Evolutionary conservation across 257 asterid genomes (phyloP), one percentile per base, ranked within the genome.

Genomic region (Apocynum venetum): DNA sequence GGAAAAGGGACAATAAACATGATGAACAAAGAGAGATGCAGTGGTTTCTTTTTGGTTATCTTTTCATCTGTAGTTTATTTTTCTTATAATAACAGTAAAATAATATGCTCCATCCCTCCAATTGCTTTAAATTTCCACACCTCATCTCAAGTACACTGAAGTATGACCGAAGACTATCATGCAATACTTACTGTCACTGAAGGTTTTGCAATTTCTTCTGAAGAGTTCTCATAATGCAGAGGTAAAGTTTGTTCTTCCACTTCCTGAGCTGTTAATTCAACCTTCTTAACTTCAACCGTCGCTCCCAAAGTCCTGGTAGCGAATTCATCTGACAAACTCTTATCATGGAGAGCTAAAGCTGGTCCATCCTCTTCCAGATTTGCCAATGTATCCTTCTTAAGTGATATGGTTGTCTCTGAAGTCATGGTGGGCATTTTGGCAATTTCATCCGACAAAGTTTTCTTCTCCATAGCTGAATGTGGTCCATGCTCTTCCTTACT

Each of bases 181-280:
- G 17, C 63, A 59, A 31, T 51, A 67, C 78, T 77, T 66, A 77
- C 84, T 0, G 59, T 56, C n/a, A 43, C 63, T 46, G 70, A 76
- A 81, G 72, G 76, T 55, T 51, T 49, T 81, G 52, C 75, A 13
- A 35, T 72, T 73, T 81, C 70, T 46, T 66, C 57, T 46, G 56
- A 35, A n/a, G 15, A 43, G 73, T 25, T 41, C 31, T 55, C 36
- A 36, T 64, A 73, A 6, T 57, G 36, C 48, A 6, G 47, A n/a
- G 71, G 72, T 52, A 70, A 36, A 63, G 80, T 48, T 43, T 47
- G 38, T 68, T 68, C 53, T 19, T 19, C 53, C 6, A 11, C 51
- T 67, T 41, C 12, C 25, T 41, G 15, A 67, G 72, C 72, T 41
- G 51, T 7, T 35, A 67, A 67, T 41, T 67, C 35, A 41, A 41